These are phyloP conservation scores for Glarea lozoyensis DNA, from an alignment of 495 filamentous ascomycete genomes.

Conservation along the genomic window DNA sequence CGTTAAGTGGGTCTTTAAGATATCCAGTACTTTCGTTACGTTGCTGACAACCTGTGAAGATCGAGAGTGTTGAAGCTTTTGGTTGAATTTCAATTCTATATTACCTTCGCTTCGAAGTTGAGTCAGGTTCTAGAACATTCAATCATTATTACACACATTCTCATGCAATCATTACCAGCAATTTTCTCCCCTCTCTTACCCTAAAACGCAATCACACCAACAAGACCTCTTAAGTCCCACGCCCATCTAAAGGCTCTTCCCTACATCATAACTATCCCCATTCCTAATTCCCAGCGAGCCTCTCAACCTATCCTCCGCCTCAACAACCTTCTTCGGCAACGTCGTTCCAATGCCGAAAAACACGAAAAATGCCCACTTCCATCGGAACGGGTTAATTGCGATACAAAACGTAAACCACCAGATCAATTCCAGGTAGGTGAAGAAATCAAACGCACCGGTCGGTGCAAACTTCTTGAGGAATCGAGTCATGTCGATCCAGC, in stretches of 20 bases:
- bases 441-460: slow-evolving; percentile 73
- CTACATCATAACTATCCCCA: slow-evolving; percentile 17
- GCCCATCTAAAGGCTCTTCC: slow-evolving; percentile 14
- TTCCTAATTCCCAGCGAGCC: slow-evolving; percentile 31
- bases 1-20: no score
- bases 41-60: no score
- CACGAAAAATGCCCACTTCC: slow-evolving; percentile 74
- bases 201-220: no score
- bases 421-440: slow-evolving; percentile 74
- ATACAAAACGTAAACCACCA: slow-evolving; percentile 82
- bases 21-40: no score
- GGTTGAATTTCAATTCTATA: no score
- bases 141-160: no score
- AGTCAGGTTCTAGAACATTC: no score
- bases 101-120: no score
- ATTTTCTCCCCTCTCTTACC: no score
- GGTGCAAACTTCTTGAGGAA: slow-evolving; percentile 59
- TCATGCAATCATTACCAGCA: no score
- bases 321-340: slow-evolving; percentile 56
- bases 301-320: slow-evolving; percentile 49
- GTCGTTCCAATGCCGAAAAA: slow-evolving; percentile 64
- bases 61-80: no score
- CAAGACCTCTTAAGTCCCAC: no score
- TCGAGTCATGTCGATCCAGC: slow-evolving; percentile 82
- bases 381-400: slow-evolving; percentile 74